Conservation (phyloP, 495 filamentous ascomycete genomes). For the Lasiosphaeria hispida region DNA sequence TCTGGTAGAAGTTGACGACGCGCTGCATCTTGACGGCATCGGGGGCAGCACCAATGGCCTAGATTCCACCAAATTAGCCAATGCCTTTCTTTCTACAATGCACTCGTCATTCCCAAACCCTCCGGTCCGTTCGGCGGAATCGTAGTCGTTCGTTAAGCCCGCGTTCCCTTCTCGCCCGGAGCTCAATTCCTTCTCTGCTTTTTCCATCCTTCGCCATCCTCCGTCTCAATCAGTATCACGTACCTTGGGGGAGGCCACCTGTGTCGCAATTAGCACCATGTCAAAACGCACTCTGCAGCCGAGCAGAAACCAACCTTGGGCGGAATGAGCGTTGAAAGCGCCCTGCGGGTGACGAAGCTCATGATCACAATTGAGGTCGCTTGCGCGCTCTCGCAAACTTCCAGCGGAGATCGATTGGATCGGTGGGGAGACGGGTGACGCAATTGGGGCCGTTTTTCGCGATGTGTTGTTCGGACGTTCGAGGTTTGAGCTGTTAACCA, state of each 20-base stretch:
- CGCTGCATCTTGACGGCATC: constrained; percentile 95
- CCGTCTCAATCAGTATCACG: constrained; percentile 40
- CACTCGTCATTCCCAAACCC: background rate
- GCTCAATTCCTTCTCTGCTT: background rate
- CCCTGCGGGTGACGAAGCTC: constrained; percentile 85
- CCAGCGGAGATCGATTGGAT: constrained; percentile 18
- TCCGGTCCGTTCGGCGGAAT: background rate
- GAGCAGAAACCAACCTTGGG: constrained; percentile 74
- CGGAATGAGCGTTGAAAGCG: constrained; percentile 96
- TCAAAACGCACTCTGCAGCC: background rate
- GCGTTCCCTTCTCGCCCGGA: background rate
- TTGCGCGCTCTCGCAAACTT: constrained; percentile 23
- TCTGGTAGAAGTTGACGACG: constrained; percentile 97
- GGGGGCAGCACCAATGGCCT: constrained; percentile 88
- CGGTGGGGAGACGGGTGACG: constrained; percentile 19
- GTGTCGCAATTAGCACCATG: constrained; percentile 29
- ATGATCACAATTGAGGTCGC: constrained; percentile 58
- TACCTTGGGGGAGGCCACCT: constrained; percentile 89
- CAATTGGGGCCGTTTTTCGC: constrained; percentile 18
- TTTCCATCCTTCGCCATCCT: background rate
- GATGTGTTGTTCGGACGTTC: constrained; percentile 1
- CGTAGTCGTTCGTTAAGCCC: background rate
- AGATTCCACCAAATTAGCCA: constrained; percentile 36
- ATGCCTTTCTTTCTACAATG: background rate
- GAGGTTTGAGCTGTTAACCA: constrained; percentile 19